Conservation (phyloP, 2,329 filamentous ascomycete genomes). For the Aureobasidium sp. region DNA sequence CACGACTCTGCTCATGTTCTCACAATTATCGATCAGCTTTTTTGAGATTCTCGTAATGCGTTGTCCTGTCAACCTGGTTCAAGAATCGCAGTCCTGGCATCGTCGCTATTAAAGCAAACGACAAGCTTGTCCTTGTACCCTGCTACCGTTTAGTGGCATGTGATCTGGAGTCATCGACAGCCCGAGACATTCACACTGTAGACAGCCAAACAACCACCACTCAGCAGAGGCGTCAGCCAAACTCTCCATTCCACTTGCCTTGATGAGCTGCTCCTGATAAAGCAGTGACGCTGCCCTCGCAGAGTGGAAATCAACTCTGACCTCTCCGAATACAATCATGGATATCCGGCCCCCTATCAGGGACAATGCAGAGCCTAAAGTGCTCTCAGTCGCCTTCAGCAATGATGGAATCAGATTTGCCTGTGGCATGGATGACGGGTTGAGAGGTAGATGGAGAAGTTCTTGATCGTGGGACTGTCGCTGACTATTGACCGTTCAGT, state of each 20-base stretch:
- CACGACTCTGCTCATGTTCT: background rate
- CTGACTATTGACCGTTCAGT: constrained; percentile 14
- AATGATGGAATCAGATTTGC: constrained; percentile 77
- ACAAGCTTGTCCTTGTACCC: background rate
- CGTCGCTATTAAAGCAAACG: background rate
- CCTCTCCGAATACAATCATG: constrained; percentile 52
- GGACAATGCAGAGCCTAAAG: constrained; percentile 63
- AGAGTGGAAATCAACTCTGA: too few relatives aligned
- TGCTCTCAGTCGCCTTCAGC: constrained; percentile 81
- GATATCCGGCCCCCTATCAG: constrained; percentile 85
- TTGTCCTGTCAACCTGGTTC: too few relatives aligned
- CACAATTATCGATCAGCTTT: background rate
- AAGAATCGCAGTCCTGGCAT: too few relatives aligned
- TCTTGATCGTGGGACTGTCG: background rate
- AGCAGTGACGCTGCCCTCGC: background rate
- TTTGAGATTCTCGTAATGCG: too few relatives aligned
- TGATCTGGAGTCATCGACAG: constrained; percentile 3
- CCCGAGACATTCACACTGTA: background rate
- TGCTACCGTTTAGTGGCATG: constrained; percentile 3
- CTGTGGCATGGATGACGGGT: constrained; percentile 77
- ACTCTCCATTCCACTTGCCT: background rate
- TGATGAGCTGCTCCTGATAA: background rate
- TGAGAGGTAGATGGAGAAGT: constrained; percentile 42
- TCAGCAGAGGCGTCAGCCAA: background rate
- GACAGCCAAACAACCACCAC: background rate